Evolutionary conservation across 768 basidiomycete species (phyloP).

Genomic region (Podaxis sp.): DNA sequence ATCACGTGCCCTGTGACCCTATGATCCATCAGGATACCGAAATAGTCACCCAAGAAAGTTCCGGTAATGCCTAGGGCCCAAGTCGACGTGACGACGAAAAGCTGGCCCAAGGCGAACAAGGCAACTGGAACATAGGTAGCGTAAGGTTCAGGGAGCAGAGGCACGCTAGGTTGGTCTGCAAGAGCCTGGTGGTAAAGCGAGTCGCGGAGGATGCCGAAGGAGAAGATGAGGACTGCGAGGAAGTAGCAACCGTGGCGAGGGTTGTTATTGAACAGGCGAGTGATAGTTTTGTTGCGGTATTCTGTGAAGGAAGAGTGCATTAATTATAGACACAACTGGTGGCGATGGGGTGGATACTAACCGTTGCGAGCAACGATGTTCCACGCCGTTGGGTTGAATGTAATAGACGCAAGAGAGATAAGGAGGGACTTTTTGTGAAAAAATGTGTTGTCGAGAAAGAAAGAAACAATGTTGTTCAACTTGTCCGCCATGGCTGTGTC

Average conservation of each 20-base stretch:
- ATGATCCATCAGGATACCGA: conserved; percentile 82
- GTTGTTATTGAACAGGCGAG: conserved; percentile 75
- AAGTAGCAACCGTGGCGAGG: conserved; percentile 79
- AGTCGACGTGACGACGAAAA: conserved; percentile 84
- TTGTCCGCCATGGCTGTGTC: conserved; percentile 2
- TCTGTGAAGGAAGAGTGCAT: conserved; percentile 22
- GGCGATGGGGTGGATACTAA: conserved; percentile 28
- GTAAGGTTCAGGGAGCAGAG: conserved; percentile 63
- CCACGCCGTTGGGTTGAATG: conserved; percentile 95
- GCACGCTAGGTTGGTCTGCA: conserved; percentile 63
- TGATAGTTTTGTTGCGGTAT: conserved; percentile 84
- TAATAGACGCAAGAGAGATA: conserved; percentile 61
- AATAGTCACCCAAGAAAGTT: conserved; percentile 85
- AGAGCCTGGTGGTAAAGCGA: conserved; percentile 74
- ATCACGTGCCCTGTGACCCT: conserved; percentile 69
- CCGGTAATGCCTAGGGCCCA: conserved; percentile 92
- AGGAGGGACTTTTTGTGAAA: conserved; percentile 59
- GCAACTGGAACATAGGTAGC: conserved; percentile 54
- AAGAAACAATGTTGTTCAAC: background rate
- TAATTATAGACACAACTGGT: background rate
- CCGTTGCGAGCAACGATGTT: conserved; percentile 93
- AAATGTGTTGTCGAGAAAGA: conserved; percentile 40
- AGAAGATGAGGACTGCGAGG: conserved; percentile 81
- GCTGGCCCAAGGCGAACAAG: conserved; percentile 70
- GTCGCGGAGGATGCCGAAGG: conserved; percentile 82